Percentiles rank a stretch among this genome's conserved stretches.
These are phyloP conservation scores for Xylariaceae sp. DNA, from an alignment of 2,329 filamentous ascomycete species.

Conservation along the genomic window DNA sequence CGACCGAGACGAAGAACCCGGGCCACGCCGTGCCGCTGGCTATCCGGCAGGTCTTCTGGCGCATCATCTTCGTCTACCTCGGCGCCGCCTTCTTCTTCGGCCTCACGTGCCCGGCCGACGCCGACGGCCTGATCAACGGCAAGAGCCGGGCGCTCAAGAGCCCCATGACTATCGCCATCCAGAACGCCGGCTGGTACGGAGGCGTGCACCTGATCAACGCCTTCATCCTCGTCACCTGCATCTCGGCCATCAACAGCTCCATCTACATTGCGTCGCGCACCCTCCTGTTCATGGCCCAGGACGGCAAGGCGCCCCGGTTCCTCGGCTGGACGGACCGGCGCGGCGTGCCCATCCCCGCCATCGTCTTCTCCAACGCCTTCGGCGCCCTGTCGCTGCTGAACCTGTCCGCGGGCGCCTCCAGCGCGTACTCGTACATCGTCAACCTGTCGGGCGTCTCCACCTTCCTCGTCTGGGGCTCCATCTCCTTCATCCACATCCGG, in stretches of 20 bases:
- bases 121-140: constrained; percentile 56
- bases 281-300: constrained; percentile 69
- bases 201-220: constrained; percentile 74
- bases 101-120: constrained; percentile 66
- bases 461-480: constrained; percentile 66
- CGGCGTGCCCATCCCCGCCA: constrained; percentile 55
- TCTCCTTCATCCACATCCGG: constrained; percentile 65
- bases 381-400: constrained; percentile 74
- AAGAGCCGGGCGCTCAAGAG: constrained; percentile 60
- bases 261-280: constrained; percentile 75
- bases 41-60: constrained; percentile 56
- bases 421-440: constrained; percentile 64
- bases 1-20: constrained; percentile 56
- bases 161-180: constrained; percentile 68
- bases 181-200: constrained; percentile 66
- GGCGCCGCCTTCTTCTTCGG: constrained; percentile 70
- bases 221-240: constrained; percentile 67
- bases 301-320: constrained; percentile 63
- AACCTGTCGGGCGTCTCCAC: constrained; percentile 65
- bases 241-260: constrained; percentile 67
- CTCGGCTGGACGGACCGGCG: constrained; percentile 61
- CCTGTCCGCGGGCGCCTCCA: constrained; percentile 58
- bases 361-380: constrained; percentile 65
- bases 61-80: constrained; percentile 60
- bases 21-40: constrained; percentile 50